Conservation (phyloP, 2,329 filamentous ascomycete species). For the Botrytis hyacinthi region DNA sequence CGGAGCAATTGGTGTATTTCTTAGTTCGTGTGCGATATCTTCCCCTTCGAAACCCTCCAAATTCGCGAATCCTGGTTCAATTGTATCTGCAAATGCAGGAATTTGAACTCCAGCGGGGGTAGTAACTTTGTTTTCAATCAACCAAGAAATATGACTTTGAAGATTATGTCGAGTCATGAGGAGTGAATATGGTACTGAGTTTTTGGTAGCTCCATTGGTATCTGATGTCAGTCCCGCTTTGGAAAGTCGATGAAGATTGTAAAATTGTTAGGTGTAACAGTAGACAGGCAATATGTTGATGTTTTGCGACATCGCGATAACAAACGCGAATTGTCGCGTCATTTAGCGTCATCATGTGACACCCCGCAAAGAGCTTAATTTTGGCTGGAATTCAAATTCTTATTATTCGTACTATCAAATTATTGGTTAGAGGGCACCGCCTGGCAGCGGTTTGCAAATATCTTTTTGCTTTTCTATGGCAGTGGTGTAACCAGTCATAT, state of each 20-base stretch:
- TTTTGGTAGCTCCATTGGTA: constrained; percentile 31
- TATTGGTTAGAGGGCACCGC: neutral
- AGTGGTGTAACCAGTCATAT: neutral
- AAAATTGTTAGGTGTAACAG: neutral
- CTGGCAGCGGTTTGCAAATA: neutral
- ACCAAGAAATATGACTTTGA: constrained; percentile 38
- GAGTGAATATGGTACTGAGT: constrained; percentile 27
- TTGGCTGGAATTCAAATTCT: neutral
- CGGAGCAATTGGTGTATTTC: constrained; percentile 20
- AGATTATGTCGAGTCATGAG: constrained; percentile 41
- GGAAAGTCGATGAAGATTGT: neutral
- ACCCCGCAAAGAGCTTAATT: constrained; percentile 4
- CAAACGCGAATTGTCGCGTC: constrained; percentile 13
- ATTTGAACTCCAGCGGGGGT: constrained; percentile 27
- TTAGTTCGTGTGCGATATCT: constrained; percentile 15
- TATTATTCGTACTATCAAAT: neutral
- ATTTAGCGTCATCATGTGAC: constrained; percentile 12
- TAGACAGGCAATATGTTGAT: neutral
- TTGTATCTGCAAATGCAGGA: constrained; percentile 18
- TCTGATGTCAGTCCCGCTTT: constrained; percentile 4
- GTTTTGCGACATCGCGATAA: neutral
- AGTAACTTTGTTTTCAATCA: constrained; percentile 35
- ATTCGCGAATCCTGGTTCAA: constrained; percentile 13
- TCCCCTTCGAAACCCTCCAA: constrained; percentile 23
- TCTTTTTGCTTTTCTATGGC: neutral